Evolutionary conservation across 208 protist species (phyloP).

Genomic region (Novymonas esmeraldas): DNA sequence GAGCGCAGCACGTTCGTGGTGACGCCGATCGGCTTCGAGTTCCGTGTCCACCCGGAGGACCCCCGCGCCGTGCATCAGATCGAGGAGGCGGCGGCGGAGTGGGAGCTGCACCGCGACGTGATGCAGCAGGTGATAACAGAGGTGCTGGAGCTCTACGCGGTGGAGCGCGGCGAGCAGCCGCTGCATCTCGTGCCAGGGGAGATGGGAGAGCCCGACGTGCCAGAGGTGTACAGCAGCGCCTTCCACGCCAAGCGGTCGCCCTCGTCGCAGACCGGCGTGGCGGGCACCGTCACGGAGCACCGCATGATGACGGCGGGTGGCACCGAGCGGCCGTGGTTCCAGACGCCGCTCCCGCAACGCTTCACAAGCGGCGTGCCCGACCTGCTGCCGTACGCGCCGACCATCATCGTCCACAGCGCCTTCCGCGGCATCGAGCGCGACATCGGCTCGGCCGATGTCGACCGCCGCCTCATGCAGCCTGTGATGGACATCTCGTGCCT

Average conservation of each 20-base stretch:
- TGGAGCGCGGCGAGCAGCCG: slow-evolving; percentile 72
- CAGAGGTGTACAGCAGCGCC: slow-evolving; percentile 64
- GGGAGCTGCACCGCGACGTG: slow-evolving; percentile 79
- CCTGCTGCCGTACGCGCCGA: slow-evolving; percentile 79
- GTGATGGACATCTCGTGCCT: slow-evolving; percentile 81
- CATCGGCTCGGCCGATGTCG: slow-evolving; percentile 37
- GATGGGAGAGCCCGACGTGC: slow-evolving; percentile 68
- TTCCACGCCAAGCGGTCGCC: slow-evolving; percentile 46
- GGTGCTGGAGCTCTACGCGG: slow-evolving; percentile 87
- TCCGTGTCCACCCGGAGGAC: slow-evolving; percentile 88
- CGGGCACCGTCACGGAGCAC: slow-evolving; percentile 46
- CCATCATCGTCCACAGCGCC: slow-evolving; percentile 63
- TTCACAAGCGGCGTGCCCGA: slow-evolving; percentile 67
- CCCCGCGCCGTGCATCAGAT: slow-evolving; percentile 80
- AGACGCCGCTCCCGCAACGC: slow-evolving; percentile 54
- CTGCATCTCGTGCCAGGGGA: slow-evolving; percentile 67
- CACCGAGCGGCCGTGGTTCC: slow-evolving; percentile 78
- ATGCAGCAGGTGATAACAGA: slow-evolving; percentile 83
- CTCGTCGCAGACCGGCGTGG: neutral
- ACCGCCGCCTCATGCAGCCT: slow-evolving; percentile 73
- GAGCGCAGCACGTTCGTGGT: slow-evolving; percentile 76
- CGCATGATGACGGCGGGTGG: slow-evolving; percentile 60
- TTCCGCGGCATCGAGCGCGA: slow-evolving; percentile 60
- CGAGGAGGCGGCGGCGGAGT: slow-evolving; percentile 66
- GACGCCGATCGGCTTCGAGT: slow-evolving; percentile 84